phyloP scores from a whole-genome alignment of 1,284 basidiomycete genomes.

The Caloboletus firmus region DNA sequence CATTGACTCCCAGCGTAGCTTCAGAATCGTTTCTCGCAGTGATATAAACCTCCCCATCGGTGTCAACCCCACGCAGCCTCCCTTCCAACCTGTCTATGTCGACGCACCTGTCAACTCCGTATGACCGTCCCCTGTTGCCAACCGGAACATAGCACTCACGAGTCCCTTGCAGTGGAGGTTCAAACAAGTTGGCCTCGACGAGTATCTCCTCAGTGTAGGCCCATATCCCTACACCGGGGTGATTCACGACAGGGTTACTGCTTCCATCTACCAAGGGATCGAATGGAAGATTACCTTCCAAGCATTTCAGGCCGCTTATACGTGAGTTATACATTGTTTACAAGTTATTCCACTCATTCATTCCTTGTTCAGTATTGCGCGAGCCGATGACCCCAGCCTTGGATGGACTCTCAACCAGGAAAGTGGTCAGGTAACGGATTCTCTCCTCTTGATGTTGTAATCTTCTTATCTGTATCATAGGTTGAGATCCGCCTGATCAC shows the following conservation, averaged over 20 bases:
- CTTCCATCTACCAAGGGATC: neutral
- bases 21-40: neutral
- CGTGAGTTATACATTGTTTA: neutral
- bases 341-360: neutral
- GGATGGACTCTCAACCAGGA: neutral
- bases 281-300: neutral
- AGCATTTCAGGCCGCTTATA: neutral
- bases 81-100: too few relatives aligned
- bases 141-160: neutral
- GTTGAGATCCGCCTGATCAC: neutral
- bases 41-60: neutral
- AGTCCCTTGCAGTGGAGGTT: neutral
- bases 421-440: neutral
- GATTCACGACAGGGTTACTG: rapidly evolving
- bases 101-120: neutral
- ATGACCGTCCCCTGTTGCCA: neutral
- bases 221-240: neutral
- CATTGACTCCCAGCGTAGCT: rapidly evolving
- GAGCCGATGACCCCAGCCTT: rapidly evolving
- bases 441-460: neutral
- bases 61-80: too few relatives aligned
- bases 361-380: neutral
- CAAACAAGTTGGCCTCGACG: neutral
- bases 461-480: neutral
- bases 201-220: neutral